Conservation (phyloP, 108 stramenopile genomes). For the Phaeodactylum tricornutum region DNA sequence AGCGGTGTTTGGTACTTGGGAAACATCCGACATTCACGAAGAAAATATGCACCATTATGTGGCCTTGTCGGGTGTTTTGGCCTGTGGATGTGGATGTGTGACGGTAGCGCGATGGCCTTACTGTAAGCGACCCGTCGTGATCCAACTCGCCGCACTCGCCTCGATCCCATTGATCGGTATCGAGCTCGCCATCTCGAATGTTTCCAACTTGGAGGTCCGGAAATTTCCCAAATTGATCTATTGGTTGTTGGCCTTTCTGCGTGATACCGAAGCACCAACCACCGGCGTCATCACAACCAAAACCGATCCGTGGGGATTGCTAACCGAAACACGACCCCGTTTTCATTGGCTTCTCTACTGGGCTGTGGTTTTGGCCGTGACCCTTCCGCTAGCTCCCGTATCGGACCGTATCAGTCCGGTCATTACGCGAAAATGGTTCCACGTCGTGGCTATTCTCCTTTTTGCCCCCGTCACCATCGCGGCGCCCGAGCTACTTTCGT, state of each 20-base stretch:
- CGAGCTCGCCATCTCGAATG: neutral
- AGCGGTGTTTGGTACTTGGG: neutral
- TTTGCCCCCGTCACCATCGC: slow-evolving; percentile 47
- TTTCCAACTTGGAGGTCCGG: neutral
- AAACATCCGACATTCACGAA: neutral
- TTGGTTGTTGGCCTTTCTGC: neutral
- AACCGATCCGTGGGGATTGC: neutral
- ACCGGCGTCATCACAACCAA: too few species aligned
- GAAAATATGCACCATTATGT: neutral
- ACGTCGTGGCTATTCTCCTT: slow-evolving; percentile 55
- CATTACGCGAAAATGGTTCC: slow-evolving; percentile 79
- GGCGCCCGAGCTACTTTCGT: slow-evolving; percentile 54
- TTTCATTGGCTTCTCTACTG: slow-evolving; percentile 5
- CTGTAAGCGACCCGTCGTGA: neutral
- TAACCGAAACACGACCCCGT: neutral
- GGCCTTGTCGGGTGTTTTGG: slow-evolving; percentile 2
- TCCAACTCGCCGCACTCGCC: neutral
- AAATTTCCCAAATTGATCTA: neutral
- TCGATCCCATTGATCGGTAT: slow-evolving; percentile 1
- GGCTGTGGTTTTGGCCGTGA: slow-evolving; percentile 1
- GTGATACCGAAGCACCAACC: neutral
- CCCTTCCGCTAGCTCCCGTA: slow-evolving; percentile 1
- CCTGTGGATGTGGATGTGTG: neutral
- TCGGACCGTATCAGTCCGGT: slow-evolving; percentile 45
- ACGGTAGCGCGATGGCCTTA: neutral